Evolutionary conservation across 495 filamentous ascomycete species (phyloP), one percentile per base, ranked within the genome.

Genomic region (Jackrogersella multiformis): DNA sequence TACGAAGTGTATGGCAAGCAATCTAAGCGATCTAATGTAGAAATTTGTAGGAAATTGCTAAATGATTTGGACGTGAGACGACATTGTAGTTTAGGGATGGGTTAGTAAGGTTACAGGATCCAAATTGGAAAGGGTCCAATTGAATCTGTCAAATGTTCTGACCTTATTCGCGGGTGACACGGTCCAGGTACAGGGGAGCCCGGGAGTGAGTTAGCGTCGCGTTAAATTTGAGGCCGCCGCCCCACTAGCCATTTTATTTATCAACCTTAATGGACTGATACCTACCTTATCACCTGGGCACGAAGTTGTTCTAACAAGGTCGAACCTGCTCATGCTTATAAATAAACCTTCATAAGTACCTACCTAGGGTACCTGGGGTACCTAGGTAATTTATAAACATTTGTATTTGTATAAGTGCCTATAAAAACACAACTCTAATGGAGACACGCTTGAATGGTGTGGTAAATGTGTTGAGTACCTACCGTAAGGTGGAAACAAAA

Each of bases 61-160:
- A 49, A 42, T 60, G 59, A 38, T 59, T 59, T 16, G 48, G 32
- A 16, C 32, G 59, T 58, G 26, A 66, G 64, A 61, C 15, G 51
- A 6, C 42, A 66, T 66, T 53, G 30, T 53, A 53, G 49, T 26
- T 21, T 52, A 65, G 53, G 66, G 56, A 42, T 51, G 60, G 30
- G 48, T 63, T 39, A 42, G 53, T 53, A 55, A 34, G 35, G 12
- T 13, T 38, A 3, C 30, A n/a, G 16, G 28, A 61, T 57, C 32
- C 18, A 53, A 54, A 68, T 57, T 42, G 23, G 51, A 51, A 62
- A 68, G 46, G 58, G 65, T 58, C 56, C 23, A 26, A 61, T 41
- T 54, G 2, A 32, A 34, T 32, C 48, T 18, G 32, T n/a, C n/a
- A n/a, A n/a, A n/a, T 20, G 36, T 6, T 38, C 5, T 16, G 26